Percentiles rank a stretch among this genome's conserved stretches.
Conservation (phyloP, 2,329 filamentous ascomycete genomes). For the Ramularia endophylla region DNA sequence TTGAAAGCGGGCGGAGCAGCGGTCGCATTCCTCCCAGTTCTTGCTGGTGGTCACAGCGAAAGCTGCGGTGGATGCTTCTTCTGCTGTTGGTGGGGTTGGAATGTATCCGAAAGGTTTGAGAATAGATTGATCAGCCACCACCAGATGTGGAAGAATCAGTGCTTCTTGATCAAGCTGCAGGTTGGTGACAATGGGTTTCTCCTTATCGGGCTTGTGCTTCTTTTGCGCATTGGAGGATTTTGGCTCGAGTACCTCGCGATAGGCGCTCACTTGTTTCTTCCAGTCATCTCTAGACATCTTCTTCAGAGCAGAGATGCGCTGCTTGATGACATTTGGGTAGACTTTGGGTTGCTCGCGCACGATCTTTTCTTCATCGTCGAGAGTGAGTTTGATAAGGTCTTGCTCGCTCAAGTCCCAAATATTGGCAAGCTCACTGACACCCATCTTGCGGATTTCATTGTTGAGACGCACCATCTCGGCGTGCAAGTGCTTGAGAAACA, state of each 20-base stretch:
- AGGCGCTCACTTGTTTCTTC: constrained; percentile 46
- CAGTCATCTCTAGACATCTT: constrained; percentile 69
- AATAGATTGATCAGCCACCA: constrained; percentile 54
- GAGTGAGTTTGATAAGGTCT: constrained; percentile 59
- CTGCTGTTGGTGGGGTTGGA: constrained; percentile 56
- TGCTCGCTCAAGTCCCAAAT: constrained; percentile 57
- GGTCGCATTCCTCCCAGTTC: constrained; percentile 84
- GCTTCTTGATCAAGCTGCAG: constrained; percentile 64
- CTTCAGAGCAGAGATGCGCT: constrained; percentile 68
- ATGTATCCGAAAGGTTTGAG: constrained; percentile 74
- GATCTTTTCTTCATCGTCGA: constrained; percentile 73
- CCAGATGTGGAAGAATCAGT: constrained; percentile 54
- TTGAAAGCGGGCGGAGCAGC: constrained; percentile 80
- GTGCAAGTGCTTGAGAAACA: constrained; percentile 56
- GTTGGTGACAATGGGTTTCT: constrained; percentile 58
- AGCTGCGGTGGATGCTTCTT: constrained; percentile 61
- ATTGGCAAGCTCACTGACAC: constrained; percentile 33
- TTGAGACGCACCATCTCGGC: constrained; percentile 63
- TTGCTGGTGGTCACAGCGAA: constrained; percentile 60
- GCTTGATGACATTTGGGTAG: constrained; percentile 80
- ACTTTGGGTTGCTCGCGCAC: constrained; percentile 63
- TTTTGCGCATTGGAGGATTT: constrained; percentile 21
- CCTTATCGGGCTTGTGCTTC: constrained; percentile 9
- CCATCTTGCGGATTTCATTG: constrained; percentile 25
- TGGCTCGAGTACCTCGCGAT: constrained; percentile 15